Evolutionary conservation across 2,329 filamentous ascomycete genomes (phyloP).

Genomic region (Hypoxylon sp.): DNA sequence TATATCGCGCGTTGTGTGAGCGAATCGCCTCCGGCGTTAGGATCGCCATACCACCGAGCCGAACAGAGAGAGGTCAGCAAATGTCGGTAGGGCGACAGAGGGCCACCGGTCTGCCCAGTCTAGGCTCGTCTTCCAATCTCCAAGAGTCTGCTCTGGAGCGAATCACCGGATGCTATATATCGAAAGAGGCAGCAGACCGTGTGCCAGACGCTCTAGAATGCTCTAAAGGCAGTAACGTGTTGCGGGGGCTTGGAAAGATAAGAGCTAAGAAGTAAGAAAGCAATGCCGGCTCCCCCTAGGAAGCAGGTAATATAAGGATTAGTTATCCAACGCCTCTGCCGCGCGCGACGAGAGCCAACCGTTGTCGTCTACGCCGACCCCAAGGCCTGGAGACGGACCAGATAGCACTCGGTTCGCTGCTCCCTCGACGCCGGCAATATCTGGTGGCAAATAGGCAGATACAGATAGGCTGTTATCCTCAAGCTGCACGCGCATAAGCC

Average conservation of each 20-base stretch:
- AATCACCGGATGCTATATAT: conserved; percentile 9
- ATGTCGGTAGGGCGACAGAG: not conserved
- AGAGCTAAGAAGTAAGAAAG: no score
- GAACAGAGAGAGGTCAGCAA: not conserved
- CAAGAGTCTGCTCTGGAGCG: not conserved
- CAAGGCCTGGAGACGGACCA: conserved; percentile 7
- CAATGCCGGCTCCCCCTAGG: conserved; percentile 25
- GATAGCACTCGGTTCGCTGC: conserved; percentile 16
- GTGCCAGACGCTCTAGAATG: conserved; percentile 13
- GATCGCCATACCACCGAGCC: conserved; percentile 15
- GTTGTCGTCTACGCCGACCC: no score
- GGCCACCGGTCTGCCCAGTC: not conserved
- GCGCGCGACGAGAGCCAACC: no score
- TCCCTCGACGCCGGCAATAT: conserved; percentile 30
- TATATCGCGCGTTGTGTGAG: conserved; percentile 24
- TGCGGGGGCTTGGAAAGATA: conserved; percentile 1
- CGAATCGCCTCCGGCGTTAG: conserved; percentile 7
- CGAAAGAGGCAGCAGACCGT: conserved; percentile 6
- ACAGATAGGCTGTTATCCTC: conserved; percentile 35
- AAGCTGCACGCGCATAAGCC: conserved; percentile 28
- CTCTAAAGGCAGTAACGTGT: conserved; percentile 5
- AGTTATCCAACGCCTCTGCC: conserved; percentile 21
- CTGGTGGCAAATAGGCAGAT: conserved; percentile 33
- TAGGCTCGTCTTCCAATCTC: conserved; percentile 9
- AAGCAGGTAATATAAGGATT: conserved; percentile 25